Evolutionary conservation across 2,329 filamentous ascomycete genomes (phyloP), one percentile per base, ranked within the genome.

Genomic region (Aspergillus tubingensis): DNA sequence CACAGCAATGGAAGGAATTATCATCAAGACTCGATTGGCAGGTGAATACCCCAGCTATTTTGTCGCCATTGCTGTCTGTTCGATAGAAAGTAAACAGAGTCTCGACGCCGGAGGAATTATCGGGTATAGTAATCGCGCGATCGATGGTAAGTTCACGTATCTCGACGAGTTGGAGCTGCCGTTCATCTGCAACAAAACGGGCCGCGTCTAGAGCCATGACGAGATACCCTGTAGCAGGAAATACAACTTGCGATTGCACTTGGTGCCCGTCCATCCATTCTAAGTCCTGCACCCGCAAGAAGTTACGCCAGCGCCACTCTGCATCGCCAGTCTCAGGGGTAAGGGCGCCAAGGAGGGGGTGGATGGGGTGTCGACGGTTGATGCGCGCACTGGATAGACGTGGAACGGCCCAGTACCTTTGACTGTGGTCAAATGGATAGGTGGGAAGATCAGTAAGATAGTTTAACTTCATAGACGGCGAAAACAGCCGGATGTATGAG

Each of bases 201-300:
- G 55, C 59, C 8, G 65, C 65, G 38, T 69, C 67, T 1, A 65
- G 48, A 8, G 67, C 67, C 65, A 69, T 67, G 19, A 52, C 32
- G 3, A 69, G 23, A 44, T 62, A 68, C 1, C 49, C 63, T 7
- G 65, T 59, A 3, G 57, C 61, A 3, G 67, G 67, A 25, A 64
- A 64, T 4, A 68, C 48, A 7, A 58, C 23, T 15, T 63, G 52
- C 6, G 50, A 57, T 38, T 61, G 43, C 10, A 81, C 70, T 38
- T 74, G 68, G 56, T 83, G 80, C 44, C 82, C 77, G 0, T 69
- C 67, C 2, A 83, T 59, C 81, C 82, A 84, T 0, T 79, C 78
- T 1, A 72, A 70, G 3, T 79, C 74, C 8, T 77, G 70, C 0
- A 78, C 57, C 0, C 75, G 74, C 8, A 82, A 67, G 38, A 79